Evolutionary conservation across 148 eudicot genomes (phyloP).

Genomic region (Gaultheria prostrata): DNA sequence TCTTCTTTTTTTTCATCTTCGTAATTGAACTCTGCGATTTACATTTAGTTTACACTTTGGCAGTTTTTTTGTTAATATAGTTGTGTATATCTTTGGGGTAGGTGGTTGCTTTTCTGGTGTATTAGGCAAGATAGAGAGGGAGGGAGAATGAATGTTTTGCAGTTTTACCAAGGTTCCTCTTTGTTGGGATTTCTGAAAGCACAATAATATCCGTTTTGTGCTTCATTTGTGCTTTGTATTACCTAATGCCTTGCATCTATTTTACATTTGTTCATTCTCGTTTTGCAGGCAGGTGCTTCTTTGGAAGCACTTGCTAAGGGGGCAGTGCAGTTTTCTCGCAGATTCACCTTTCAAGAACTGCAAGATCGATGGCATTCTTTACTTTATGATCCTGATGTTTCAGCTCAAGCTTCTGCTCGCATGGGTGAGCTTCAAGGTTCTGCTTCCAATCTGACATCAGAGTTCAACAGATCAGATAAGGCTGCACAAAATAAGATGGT

Average conservation of each 20-base stretch:
- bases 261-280: background rate
- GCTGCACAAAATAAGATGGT: constrained; percentile 33
- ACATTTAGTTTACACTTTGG: background rate
- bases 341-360: constrained; percentile 63
- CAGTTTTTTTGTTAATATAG: background rate
- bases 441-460: constrained; percentile 34
- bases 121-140: background rate
- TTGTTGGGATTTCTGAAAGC: background rate
- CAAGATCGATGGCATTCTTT: constrained; percentile 75
- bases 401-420: constrained; percentile 53
- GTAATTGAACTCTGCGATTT: background rate
- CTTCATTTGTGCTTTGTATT: background rate
- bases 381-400: constrained; percentile 67
- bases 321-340: constrained; percentile 77
- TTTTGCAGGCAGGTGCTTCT: constrained; percentile 71
- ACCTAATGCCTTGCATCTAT: background rate
- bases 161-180: background rate
- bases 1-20: background rate
- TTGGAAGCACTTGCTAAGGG: constrained; percentile 97
- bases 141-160: background rate
- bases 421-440: constrained; percentile 66
- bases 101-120: background rate
- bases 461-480: constrained; percentile 42
- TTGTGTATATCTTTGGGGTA: background rate
- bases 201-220: background rate